These are phyloP conservation scores for Fagopyrum tataricum DNA, from an alignment of 148 eudicot genomes.

Conservation along the genomic window DNA sequence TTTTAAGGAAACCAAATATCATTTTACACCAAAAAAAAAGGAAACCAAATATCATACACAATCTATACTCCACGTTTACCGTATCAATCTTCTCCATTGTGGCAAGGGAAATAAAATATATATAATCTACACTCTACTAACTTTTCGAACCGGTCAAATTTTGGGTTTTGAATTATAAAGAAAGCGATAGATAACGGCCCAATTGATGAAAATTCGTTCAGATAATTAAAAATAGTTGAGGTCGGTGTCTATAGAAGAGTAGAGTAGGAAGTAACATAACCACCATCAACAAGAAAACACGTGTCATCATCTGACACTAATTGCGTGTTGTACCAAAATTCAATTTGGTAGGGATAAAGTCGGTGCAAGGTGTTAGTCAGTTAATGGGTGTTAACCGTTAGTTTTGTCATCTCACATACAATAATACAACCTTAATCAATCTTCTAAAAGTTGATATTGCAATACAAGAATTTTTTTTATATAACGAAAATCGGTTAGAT, in stretches of 20 bases:
- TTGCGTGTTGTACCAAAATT: not conserved
- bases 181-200: not conserved
- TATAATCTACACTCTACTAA: no score
- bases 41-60: not conserved
- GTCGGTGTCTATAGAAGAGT: not conserved
- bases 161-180: not conserved
- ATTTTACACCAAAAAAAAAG: not conserved
- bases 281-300: not conserved
- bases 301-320: not conserved
- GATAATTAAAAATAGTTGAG: not conserved
- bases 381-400: not conserved
- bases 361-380: conserved; percentile 1
- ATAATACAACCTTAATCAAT: no score
- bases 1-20: not conserved
- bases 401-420: not conserved
- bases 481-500: no score
- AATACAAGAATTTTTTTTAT: no score
- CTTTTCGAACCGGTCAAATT: not conserved
- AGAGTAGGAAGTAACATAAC: not conserved
- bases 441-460: no score
- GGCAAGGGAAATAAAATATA: not conserved
- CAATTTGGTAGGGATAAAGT: not conserved
- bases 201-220: not conserved
- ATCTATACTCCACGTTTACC: not conserved
- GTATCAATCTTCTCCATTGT: not conserved